Evolutionary conservation across 371 early-diverging fungal genomes (phyloP).

Genomic region (Lichtheimia ornata): DNA sequence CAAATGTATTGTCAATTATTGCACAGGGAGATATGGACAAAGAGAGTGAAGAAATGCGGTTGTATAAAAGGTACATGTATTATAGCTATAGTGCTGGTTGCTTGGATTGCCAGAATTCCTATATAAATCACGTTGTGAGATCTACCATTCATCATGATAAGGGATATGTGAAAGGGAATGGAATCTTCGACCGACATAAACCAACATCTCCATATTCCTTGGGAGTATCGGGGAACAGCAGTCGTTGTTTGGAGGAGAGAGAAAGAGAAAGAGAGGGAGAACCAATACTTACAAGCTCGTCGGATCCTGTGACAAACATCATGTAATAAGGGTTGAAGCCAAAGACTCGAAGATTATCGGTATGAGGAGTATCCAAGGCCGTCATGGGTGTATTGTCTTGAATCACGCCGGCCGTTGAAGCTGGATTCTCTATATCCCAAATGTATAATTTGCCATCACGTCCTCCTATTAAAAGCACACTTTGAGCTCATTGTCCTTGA

Average conservation of each 20-base stretch:
- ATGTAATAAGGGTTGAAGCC: conserved; percentile 72
- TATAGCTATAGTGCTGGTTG: background rate
- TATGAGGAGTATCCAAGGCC: conserved; percentile 38
- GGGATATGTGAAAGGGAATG: background rate
- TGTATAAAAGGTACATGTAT: too few species aligned
- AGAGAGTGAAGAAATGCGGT: too few species aligned
- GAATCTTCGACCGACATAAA: background rate
- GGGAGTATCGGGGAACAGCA: background rate
- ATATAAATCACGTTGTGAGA: background rate
- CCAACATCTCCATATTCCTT: background rate
- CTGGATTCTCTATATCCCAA: conserved; percentile 67
- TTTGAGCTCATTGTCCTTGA: background rate
- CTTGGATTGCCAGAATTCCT: conserved; percentile 4
- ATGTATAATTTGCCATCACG: conserved; percentile 61
- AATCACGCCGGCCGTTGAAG: conserved; percentile 13
- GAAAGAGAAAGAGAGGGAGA: background rate
- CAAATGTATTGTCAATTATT: too few species aligned
- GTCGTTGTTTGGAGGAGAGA: background rate
- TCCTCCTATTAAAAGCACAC: conserved; percentile 46
- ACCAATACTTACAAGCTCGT: conserved; percentile 45
- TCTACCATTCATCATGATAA: too few species aligned
- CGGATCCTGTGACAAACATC: conserved; percentile 66
- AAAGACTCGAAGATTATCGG: conserved; percentile 49
- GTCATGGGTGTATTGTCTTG: conserved; percentile 23
- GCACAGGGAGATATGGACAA: too few species aligned